Percentiles rank a stretch among this genome's conserved stretches.
These are phyloP conservation scores for Allium cepa DNA, from an alignment of 106 monocot genomes.

Conservation along the genomic window DNA sequence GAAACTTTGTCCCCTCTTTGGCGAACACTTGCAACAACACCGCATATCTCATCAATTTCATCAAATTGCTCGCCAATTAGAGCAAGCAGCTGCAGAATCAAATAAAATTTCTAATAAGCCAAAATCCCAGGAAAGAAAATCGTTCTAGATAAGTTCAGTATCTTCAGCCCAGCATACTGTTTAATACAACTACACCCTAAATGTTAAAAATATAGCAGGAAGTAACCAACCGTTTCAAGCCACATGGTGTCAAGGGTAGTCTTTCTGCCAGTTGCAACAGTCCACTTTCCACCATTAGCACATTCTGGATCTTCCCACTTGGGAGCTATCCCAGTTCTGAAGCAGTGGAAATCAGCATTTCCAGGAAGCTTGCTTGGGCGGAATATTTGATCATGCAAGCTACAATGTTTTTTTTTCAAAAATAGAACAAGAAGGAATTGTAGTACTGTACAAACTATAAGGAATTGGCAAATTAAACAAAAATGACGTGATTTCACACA, in stretches of 20 bases:
- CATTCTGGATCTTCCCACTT: slow-evolving; percentile 99
- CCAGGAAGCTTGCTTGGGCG: slow-evolving; percentile 70
- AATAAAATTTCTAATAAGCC: not conserved
- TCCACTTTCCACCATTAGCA: slow-evolving; percentile 91
- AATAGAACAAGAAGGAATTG: not conserved
- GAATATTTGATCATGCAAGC: slow-evolving; percentile 94
- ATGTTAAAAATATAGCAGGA: too few species aligned
- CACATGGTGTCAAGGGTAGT: slow-evolving; percentile 79
- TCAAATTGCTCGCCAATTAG: slow-evolving; percentile 99
- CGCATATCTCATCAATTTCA: slow-evolving; percentile 90
- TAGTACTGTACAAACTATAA: too few species aligned
- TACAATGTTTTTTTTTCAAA: slow-evolving; percentile 11
- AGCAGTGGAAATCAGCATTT: slow-evolving; percentile 90
- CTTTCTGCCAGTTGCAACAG: slow-evolving; percentile 63
- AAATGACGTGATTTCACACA: not conserved
- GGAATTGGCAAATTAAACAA: too few species aligned
- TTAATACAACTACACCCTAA: too few species aligned
- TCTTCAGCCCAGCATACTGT: too few species aligned
- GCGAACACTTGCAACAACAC: slow-evolving; percentile 91
- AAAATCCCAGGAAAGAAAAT: too few species aligned
- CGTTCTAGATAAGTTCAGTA: too few species aligned
- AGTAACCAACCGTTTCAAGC: slow-evolving; percentile 68
- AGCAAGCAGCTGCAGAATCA: slow-evolving; percentile 72
- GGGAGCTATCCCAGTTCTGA: slow-evolving; percentile 81
- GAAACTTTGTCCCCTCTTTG: slow-evolving; percentile 88